These are phyloP conservation scores for Cymbopogon citratus DNA, from an alignment of 176 grass and related monocot species.

Conservation along the genomic window DNA sequence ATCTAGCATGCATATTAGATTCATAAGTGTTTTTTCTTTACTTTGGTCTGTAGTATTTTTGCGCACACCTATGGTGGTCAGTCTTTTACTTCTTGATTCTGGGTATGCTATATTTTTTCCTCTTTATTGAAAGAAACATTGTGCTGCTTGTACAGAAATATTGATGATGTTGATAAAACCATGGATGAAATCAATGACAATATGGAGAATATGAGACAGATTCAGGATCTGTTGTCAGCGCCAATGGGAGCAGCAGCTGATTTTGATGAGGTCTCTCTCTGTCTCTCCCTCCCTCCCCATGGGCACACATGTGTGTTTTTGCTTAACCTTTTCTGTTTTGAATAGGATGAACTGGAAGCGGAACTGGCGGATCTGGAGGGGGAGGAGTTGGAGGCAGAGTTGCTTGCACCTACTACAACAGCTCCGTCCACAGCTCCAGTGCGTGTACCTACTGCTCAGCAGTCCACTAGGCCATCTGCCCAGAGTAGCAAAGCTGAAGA, in stretches of 20 bases:
- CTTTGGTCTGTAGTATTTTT: neutral
- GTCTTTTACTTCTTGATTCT: neutral
- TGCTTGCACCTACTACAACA: constrained; percentile 60
- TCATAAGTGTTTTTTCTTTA: neutral
- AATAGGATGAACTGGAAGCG: constrained; percentile 91
- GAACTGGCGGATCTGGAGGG: constrained; percentile 88
- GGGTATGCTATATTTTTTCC: constrained; percentile 7
- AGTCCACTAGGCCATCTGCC: constrained; percentile 48
- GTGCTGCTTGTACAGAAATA: constrained; percentile 58
- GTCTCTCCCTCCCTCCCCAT: neutral
- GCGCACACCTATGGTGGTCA: neutral
- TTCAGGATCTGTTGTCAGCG: constrained; percentile 73
- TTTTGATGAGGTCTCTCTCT: constrained; percentile 78
- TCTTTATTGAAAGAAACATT: neutral
- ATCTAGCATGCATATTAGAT: neutral
- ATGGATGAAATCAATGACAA: constrained; percentile 99
- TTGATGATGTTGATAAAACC: constrained; percentile 92
- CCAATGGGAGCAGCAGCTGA: constrained; percentile 80
- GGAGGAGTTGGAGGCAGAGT: constrained; percentile 67
- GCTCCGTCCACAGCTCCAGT: constrained; percentile 48
- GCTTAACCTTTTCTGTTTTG: constrained; percentile 27
- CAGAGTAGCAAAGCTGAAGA: constrained; percentile 62
- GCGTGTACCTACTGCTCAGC: constrained; percentile 42
- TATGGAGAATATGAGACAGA: constrained; percentile 94
- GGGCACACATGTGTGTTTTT: neutral